These are phyloP conservation scores for Leccinum disarticulatum DNA, from an alignment of 768 basidiomycete genomes.

Conservation along the genomic window DNA sequence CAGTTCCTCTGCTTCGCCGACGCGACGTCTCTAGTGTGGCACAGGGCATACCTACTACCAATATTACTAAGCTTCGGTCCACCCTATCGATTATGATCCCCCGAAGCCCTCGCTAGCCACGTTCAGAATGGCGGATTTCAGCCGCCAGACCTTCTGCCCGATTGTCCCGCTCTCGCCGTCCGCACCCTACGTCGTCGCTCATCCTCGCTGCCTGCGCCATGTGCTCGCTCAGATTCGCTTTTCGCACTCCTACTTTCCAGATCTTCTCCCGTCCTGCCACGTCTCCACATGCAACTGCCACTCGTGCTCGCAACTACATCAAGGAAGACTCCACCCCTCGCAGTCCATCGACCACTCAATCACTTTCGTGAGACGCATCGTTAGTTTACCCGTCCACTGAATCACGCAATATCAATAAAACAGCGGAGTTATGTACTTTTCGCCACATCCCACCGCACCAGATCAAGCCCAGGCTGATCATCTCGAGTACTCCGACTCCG, in stretches of 20 bases:
- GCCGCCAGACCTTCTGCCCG: conserved; percentile 17
- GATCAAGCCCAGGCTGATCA: conserved; percentile 26
- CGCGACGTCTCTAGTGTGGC: conserved; percentile 16
- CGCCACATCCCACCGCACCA: conserved; percentile 24
- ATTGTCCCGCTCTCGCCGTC: conserved; percentile 11
- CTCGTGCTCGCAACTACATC: conserved; percentile 3
- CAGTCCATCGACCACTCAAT: conserved; percentile 8
- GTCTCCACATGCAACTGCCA: conserved; percentile 16
- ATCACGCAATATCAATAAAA: conserved; percentile 18
- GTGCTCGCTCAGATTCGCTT: conserved; percentile 31
- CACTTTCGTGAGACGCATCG: conserved; percentile 1
- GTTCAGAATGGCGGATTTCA: conserved; percentile 17
- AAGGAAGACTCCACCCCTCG: not conserved
- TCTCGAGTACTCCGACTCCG: conserved; percentile 30
- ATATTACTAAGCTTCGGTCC: conserved; percentile 7
- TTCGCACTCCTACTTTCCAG: conserved; percentile 11
- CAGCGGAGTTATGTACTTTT: conserved; percentile 17
- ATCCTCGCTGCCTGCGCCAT: conserved; percentile 26
- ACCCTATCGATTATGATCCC: conserved; percentile 19
- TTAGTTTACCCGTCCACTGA: conserved; percentile 2
- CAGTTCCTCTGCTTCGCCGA: conserved; percentile 9
- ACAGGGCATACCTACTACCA: conserved; percentile 18
- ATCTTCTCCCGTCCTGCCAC: conserved; percentile 28
- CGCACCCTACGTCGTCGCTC: conserved; percentile 7
- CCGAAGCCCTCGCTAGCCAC: conserved; percentile 21